A percentile compares a stretch with the other conserved stretches of the same genome.
These are phyloP conservation scores for Apophysomyces ossiformis DNA, from an alignment of 371 early-diverging fungal species.

Conservation along the genomic window DNA sequence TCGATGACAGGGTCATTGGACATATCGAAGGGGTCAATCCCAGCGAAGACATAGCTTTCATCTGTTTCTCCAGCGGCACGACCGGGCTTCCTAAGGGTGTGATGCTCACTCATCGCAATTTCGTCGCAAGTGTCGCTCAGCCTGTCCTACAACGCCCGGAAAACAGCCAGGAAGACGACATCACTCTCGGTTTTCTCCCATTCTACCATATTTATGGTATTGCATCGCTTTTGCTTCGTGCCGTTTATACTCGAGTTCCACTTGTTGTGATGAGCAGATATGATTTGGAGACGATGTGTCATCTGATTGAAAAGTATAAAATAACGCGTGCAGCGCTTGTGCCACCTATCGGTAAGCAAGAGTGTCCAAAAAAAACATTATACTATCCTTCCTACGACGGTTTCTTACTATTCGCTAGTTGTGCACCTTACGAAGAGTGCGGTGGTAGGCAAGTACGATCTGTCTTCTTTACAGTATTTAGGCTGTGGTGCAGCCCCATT, in stretches of 20 bases:
- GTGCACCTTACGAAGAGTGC: slow-evolving; percentile 69
- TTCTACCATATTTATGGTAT: slow-evolving; percentile 87
- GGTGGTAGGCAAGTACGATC: slow-evolving; percentile 67
- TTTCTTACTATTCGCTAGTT: slow-evolving; percentile 22
- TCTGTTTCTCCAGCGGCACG: slow-evolving; percentile 88
- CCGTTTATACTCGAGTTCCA: slow-evolving; percentile 39
- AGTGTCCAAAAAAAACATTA: background rate
- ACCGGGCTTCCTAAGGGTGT: slow-evolving; percentile 68
- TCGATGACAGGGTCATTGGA: slow-evolving; percentile 10
- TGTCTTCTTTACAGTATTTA: slow-evolving; percentile 64
- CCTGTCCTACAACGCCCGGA: slow-evolving; percentile 18
- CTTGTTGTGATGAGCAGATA: slow-evolving; percentile 70
- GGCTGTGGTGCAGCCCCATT: slow-evolving; percentile 88
- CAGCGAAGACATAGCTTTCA: slow-evolving; percentile 61
- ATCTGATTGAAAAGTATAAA: slow-evolving; percentile 59
- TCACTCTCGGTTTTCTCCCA: slow-evolving; percentile 74
- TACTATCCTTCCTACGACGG: background rate
- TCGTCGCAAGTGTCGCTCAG: slow-evolving; percentile 27
- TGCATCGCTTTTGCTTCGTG: slow-evolving; percentile 33
- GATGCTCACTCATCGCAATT: slow-evolving; percentile 44
- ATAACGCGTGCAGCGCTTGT: slow-evolving; percentile 75
- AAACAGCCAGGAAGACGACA: slow-evolving; percentile 31
- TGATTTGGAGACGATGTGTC: slow-evolving; percentile 61
- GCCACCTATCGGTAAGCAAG: slow-evolving; percentile 70
- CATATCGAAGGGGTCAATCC: slow-evolving; percentile 20